phyloP scores from a whole-genome alignment of 805 yeast species.

The Yarrowia yakushimensis region DNA sequence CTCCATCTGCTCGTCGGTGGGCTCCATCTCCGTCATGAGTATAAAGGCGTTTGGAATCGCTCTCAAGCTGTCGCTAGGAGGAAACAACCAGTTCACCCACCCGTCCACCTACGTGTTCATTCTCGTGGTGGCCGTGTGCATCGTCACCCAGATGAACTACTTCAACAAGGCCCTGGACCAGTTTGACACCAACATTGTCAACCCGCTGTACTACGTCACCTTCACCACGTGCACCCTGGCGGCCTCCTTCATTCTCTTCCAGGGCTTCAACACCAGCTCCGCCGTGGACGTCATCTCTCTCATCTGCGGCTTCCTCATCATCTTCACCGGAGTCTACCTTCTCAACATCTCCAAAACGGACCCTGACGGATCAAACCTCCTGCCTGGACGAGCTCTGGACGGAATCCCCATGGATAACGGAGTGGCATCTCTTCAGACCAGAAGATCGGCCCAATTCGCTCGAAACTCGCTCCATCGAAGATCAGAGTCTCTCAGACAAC shows the following conservation, averaged over 20 bases:
- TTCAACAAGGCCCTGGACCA: slow-evolving; percentile 91
- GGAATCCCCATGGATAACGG: slow-evolving; percentile 83
- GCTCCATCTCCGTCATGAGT: slow-evolving; percentile 85
- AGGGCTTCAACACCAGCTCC: slow-evolving; percentile 81
- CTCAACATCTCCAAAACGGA: slow-evolving; percentile 67
- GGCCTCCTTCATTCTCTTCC: slow-evolving; percentile 81
- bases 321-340: slow-evolving; percentile 81
- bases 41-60: slow-evolving; percentile 94
- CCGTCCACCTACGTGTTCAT: slow-evolving; percentile 79
- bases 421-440: slow-evolving; percentile 69
- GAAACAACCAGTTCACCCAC: slow-evolving; percentile 85
- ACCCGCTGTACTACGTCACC: slow-evolving; percentile 85
- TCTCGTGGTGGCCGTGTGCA: slow-evolving; percentile 72
- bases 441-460: slow-evolving; percentile 68
- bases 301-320: slow-evolving; percentile 79
- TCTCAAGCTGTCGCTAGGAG: slow-evolving; percentile 73
- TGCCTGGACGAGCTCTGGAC: slow-evolving; percentile 53
- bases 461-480: slow-evolving; percentile 41
- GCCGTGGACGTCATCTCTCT: slow-evolving; percentile 76
- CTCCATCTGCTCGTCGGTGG: slow-evolving; percentile 85
- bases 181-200: slow-evolving; percentile 87
- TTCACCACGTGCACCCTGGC: slow-evolving; percentile 83
- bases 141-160: slow-evolving; percentile 87
- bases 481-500: slow-evolving; percentile 34
- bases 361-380: slow-evolving; percentile 34